Percentiles rank a stretch among this genome's conserved stretches.
These are phyloP conservation scores for Penicillium sp. DNA, from an alignment of 2,329 filamentous ascomycete species.

Conservation along the genomic window DNA sequence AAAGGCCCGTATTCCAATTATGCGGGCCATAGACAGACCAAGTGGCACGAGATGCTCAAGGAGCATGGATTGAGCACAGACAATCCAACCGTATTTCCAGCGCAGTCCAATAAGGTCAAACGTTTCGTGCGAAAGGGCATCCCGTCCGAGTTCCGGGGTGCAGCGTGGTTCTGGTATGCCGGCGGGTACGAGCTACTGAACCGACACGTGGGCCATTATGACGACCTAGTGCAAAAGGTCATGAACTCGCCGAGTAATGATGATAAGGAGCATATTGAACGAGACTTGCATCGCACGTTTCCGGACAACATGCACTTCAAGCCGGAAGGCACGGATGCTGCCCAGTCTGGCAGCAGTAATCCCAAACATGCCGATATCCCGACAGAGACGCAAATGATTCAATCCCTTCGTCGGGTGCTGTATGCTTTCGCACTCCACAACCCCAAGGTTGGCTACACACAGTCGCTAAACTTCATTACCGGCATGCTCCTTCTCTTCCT, in stretches of 20 bases:
- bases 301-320: conserved; percentile 93
- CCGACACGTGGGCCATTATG: conserved; percentile 74
- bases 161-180: conserved; percentile 95
- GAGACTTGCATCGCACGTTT: conserved; percentile 89
- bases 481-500: conserved; percentile 87
- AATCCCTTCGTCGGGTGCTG: conserved; percentile 77
- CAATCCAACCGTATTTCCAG: conserved; percentile 73
- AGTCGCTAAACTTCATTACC: conserved; percentile 91
- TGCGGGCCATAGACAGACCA: conserved; percentile 69
- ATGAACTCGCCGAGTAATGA: conserved; percentile 64
- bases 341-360: conserved; percentile 35
- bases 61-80: conserved; percentile 72
- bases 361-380: conserved; percentile 35
- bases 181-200: conserved; percentile 77
- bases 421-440: conserved; percentile 90
- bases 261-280: conserved; percentile 86
- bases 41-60: conserved; percentile 77
- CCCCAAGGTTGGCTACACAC: conserved; percentile 89
- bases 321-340: conserved; percentile 47
- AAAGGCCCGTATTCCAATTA: conserved; percentile 71
- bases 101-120: conserved; percentile 78
- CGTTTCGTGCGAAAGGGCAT: conserved; percentile 90
- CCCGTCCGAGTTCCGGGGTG: conserved; percentile 89
- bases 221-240: conserved; percentile 64
- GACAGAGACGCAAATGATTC: conserved; percentile 73